phyloP scores from a whole-genome alignment of 2,329 filamentous ascomycete species.

The Talaromyces sp. region DNA sequence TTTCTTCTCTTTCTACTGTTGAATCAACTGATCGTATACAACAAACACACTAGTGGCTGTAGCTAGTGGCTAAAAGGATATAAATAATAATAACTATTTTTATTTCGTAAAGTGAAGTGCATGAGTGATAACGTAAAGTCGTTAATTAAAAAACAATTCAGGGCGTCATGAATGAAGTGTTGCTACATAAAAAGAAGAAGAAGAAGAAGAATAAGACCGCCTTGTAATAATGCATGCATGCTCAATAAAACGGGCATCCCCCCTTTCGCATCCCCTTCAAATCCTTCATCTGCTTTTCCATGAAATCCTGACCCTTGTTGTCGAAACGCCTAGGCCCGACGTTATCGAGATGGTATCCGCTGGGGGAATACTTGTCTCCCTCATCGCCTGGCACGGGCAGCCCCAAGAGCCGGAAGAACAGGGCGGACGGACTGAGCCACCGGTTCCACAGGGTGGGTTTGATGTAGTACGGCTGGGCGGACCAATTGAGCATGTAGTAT shows the following conservation, averaged over 20 bases:
- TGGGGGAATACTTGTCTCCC: conserved; percentile 43
- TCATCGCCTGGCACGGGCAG: conserved; percentile 46
- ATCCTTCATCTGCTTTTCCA: conserved; percentile 36
- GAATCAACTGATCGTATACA: neutral
- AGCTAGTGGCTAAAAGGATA: neutral
- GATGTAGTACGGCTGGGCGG: conserved; percentile 63
- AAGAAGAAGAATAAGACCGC: neutral
- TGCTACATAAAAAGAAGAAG: neutral
- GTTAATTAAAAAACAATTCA: neutral
- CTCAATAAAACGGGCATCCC: conserved; percentile 45
- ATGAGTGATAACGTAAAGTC: neutral
- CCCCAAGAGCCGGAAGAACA: conserved; percentile 45
- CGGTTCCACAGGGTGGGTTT: conserved; percentile 57
- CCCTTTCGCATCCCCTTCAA: conserved; percentile 35
- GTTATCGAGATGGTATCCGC: conserved; percentile 51
- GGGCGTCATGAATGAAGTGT: neutral
- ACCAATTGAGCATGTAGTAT: conserved; percentile 48
- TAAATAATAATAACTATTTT: neutral
- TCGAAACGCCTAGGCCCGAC: conserved; percentile 57
- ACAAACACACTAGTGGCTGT: neutral
- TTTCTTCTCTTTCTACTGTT: neutral
- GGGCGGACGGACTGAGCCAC: conserved; percentile 54
- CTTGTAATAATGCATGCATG: neutral
- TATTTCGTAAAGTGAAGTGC: neutral
- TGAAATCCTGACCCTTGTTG: conserved; percentile 50